Percentiles rank a stretch among this genome's conserved stretches.
Evolutionary conservation across 2,329 filamentous ascomycete genomes (phyloP).

Genomic region (Massarina eburnea): DNA sequence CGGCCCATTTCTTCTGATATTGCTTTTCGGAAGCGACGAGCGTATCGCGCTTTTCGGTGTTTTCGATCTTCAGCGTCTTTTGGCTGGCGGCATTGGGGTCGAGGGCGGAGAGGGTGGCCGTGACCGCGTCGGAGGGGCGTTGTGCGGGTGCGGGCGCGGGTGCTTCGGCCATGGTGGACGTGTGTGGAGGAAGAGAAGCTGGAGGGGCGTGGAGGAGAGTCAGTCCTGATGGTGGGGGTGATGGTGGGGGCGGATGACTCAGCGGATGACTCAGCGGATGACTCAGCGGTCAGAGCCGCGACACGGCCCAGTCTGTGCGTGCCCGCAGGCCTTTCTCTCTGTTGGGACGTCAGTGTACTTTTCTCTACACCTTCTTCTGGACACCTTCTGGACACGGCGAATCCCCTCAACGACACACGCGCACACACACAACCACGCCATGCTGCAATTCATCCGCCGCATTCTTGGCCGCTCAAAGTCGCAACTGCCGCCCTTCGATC

Average conservation of each 20-base stretch:
- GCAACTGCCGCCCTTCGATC: constrained; percentile 39
- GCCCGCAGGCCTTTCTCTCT: too few species aligned
- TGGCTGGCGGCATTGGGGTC: constrained; percentile 57
- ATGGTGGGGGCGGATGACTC: not conserved
- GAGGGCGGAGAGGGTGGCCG: constrained; percentile 56
- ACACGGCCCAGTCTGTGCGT: too few species aligned
- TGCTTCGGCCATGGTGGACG: constrained; percentile 34
- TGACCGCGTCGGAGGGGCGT: constrained; percentile 47
- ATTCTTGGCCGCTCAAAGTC: constrained; percentile 46
- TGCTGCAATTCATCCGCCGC: constrained; percentile 49
- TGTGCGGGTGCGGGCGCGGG: constrained; percentile 28
- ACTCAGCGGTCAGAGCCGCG: too few species aligned
- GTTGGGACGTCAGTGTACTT: too few species aligned
- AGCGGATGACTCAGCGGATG: too few species aligned
- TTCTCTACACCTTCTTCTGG: too few species aligned
- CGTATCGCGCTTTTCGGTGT: constrained; percentile 83
- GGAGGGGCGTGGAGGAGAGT: not conserved
- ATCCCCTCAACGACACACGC: constrained; percentile 1
- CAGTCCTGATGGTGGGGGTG: not conserved
- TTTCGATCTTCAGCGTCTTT: constrained; percentile 68
- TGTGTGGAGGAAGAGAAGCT: not conserved
- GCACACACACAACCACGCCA: constrained; percentile 1
- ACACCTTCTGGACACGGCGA: not conserved
- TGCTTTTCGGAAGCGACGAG: constrained; percentile 85
- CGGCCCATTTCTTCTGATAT: constrained; percentile 84